A percentile compares a stretch with the other conserved stretches of the same genome.
phyloP scores from a whole-genome alignment of 2,329 filamentous ascomycete genomes.

The Gyromitra esculenta region DNA sequence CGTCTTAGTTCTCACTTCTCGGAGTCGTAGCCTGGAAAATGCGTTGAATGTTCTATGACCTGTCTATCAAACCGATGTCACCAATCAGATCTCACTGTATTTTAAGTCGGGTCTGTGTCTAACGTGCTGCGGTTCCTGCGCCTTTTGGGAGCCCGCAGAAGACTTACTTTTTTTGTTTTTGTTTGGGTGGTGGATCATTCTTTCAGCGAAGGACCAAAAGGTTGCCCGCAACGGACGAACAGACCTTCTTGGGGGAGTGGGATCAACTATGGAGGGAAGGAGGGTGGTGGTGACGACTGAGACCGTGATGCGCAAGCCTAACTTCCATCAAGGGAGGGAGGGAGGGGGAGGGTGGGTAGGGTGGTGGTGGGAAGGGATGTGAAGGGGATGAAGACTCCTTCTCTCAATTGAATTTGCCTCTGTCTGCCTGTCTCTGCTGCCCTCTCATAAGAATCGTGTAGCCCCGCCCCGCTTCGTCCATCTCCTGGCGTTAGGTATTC shows the following conservation, averaged over 20 bases:
- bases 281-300: slow-evolving; percentile 38
- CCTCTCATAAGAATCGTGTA: slow-evolving; percentile 49
- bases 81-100: slow-evolving; percentile 34
- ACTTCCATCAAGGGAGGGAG: slow-evolving; percentile 34
- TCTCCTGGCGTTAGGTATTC: slow-evolving; percentile 35
- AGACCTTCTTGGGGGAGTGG: slow-evolving; percentile 35
- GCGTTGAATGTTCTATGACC: not conserved
- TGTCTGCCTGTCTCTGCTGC: slow-evolving; percentile 21
- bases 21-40: slow-evolving; percentile 30
- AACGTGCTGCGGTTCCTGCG: slow-evolving; percentile 42
- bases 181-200: not conserved
- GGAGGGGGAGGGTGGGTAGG: not conserved
- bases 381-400: slow-evolving; percentile 46
- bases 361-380: slow-evolving; percentile 43
- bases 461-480: slow-evolving; percentile 25
- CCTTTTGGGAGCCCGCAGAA: slow-evolving; percentile 19
- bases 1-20: slow-evolving; percentile 28
- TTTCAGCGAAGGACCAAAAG: slow-evolving; percentile 2
- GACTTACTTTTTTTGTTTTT: slow-evolving; percentile 22
- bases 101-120: slow-evolving; percentile 42
- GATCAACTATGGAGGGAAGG: slow-evolving; percentile 16
- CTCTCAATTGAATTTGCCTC: slow-evolving; percentile 32
- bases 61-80: slow-evolving; percentile 27
- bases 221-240: slow-evolving; percentile 24
- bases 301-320: slow-evolving; percentile 49